phyloP scores from a whole-genome alignment of 768 basidiomycete species.

The Hysterangium stoloniferum region DNA sequence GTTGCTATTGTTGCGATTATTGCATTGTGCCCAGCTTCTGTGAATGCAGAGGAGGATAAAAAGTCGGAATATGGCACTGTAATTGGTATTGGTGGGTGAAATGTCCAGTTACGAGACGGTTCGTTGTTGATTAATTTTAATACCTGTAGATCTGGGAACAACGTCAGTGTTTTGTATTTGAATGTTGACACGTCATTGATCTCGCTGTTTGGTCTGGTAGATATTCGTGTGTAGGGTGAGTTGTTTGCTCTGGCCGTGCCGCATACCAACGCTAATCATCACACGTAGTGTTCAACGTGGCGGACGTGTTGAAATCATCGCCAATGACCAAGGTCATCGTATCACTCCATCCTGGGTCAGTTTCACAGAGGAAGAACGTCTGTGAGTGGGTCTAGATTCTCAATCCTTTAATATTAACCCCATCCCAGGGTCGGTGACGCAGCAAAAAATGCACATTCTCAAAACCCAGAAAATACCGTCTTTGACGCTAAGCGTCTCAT shows the following conservation, averaged over 20 bases:
- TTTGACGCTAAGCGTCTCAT: conserved; percentile 97
- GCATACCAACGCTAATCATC: conserved; percentile 1
- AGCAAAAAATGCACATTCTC: conserved; percentile 92
- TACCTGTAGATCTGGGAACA: conserved; percentile 85
- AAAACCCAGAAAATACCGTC: conserved; percentile 88
- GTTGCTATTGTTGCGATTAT: conserved; percentile 64
- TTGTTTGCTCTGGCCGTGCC: conserved; percentile 7
- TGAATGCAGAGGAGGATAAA: conserved; percentile 55
- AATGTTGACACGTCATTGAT: conserved; percentile 12
- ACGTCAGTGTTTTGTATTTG: conserved; percentile 44
- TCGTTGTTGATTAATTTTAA: conserved; percentile 14
- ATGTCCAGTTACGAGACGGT: not conserved
- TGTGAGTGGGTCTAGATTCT: conserved; percentile 24
- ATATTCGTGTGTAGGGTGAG: conserved; percentile 94
- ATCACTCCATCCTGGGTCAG: conserved; percentile 86
- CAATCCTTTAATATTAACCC: conserved; percentile 21
- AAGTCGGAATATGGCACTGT: conserved; percentile 83
- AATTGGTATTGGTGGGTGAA: conserved; percentile 76
- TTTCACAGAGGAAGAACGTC: conserved; percentile 73
- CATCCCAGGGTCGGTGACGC: conserved; percentile 72
- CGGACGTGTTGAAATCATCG: conserved; percentile 84
- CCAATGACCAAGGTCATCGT: conserved; percentile 85
- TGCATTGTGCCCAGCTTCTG: conserved; percentile 58
- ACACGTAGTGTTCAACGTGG: conserved; percentile 64
- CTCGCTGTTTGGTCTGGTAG: conserved; percentile 30